Evolutionary conservation across 495 filamentous ascomycete species (phyloP).

Genomic region (Penicillium argentinense): DNA sequence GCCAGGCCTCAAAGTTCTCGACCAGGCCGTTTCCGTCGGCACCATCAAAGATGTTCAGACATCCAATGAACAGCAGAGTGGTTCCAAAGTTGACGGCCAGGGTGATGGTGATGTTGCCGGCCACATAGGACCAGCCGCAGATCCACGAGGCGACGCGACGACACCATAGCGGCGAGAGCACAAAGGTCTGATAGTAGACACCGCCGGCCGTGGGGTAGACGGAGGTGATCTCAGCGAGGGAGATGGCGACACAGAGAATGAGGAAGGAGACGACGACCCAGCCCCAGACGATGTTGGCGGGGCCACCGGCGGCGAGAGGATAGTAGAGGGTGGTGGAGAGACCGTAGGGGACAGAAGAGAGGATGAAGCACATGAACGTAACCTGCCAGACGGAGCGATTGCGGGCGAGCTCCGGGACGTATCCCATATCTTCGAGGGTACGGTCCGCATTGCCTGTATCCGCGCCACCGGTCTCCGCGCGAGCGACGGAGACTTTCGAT

Average conservation of each 20-base stretch:
- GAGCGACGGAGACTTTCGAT: constrained; percentile 17
- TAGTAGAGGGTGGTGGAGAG: constrained; percentile 64
- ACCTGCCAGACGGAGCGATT: constrained; percentile 47
- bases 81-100: constrained; percentile 39
- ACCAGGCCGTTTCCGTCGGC: constrained; percentile 32
- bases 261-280: constrained; percentile 62
- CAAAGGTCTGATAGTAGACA: constrained; percentile 70
- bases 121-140: constrained; percentile 69
- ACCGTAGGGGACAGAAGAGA: constrained; percentile 58
- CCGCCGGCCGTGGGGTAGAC: constrained; percentile 65
- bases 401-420: constrained; percentile 54
- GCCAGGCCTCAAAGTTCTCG: constrained; percentile 28
- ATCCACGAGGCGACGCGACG: constrained; percentile 61
- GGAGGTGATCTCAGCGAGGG: constrained; percentile 67
- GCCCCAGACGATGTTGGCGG: constrained; percentile 63
- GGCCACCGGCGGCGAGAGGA: constrained; percentile 58
- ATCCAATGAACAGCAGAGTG: constrained; percentile 22
- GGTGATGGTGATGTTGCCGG: constrained; percentile 59
- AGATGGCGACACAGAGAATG: constrained; percentile 64
- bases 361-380: constrained; percentile 44
- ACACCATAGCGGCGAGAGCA: constrained; percentile 49
- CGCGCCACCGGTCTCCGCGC: constrained; percentile 16
- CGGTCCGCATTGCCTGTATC: constrained; percentile 20
- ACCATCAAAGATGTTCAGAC: constrained; percentile 36
- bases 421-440: constrained; percentile 46